A percentile compares a stretch with the other conserved stretches of the same genome.
Conservation (phyloP, 345 rosid genomes). For the Eucalyptus guilfoylei region DNA sequence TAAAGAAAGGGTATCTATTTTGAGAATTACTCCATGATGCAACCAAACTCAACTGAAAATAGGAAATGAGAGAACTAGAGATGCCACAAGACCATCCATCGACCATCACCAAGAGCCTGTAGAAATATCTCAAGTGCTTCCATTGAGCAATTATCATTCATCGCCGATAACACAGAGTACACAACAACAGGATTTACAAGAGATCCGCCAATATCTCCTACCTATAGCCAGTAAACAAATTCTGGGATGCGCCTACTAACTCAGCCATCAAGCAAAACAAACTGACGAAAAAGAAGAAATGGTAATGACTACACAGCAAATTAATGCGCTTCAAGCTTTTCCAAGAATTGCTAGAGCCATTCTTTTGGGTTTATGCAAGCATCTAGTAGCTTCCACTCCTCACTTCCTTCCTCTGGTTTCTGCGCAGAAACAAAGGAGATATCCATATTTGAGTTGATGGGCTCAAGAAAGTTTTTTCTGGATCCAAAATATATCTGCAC, state of each 20-base stretch:
- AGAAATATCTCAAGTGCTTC: background rate
- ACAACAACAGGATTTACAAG: background rate
- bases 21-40: background rate
- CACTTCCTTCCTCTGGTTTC: constrained; percentile 95
- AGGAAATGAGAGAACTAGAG: background rate
- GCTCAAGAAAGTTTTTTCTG: background rate
- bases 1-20: background rate
- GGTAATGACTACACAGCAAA: background rate
- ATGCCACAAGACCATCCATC: background rate
- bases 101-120: background rate
- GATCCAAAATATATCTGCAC: background rate
- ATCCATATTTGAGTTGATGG: background rate
- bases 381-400: constrained; percentile 94
- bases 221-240: background rate
- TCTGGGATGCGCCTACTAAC: background rate
- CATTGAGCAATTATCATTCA: background rate
- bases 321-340: background rate
- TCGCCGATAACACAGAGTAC: background rate
- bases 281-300: background rate
- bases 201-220: background rate
- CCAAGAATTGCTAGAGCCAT: constrained; percentile 38
- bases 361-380: constrained; percentile 97
- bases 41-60: background rate
- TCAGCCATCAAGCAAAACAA: background rate
- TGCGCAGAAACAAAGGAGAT: constrained; percentile 11